Evolutionary conservation across 441 rosid genomes (phyloP), one percentile per base, ranked within the genome.

Genomic region (Croton setiger): DNA sequence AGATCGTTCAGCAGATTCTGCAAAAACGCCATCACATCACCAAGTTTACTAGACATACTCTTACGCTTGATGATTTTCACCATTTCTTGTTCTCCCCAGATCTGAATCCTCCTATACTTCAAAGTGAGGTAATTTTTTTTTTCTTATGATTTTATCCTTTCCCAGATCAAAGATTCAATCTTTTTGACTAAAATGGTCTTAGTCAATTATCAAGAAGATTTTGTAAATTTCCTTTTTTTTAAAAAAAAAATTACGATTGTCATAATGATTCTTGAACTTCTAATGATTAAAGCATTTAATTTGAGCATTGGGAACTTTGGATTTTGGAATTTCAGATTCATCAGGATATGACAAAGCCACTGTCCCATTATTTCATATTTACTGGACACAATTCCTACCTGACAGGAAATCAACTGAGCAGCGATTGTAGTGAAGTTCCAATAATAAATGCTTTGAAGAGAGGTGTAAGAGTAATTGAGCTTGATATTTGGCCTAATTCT

Each of bases 321-420:
- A 45, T 18, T 48, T 17, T 48, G 1, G 18, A n/a, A 14, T 48
- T 48, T 48, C 83, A 93, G 96, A 95, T 86, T 72, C 82, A 88
- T 52, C 93, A 91, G 70, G 95, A 93, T 61, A 93, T 91, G 97
- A 82, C 71, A 66, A 85, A 89, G 66, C 96, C 97, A 18, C 63
- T 93, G 66, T 93, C 95, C 53, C 93, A 93, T 78, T 93, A 93
- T 79, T 93, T 77, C 77, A 87, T 93, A 71, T 88, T 27, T 67
- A 93, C 97, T 8, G 97, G 98, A 44, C 97, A 91, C 76, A 93
- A 93, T 74, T 91, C 98, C 0, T 93, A 93, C 80, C 83, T 93
- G 36, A 93, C 96, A 0, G 96, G 97, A 68, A 93, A 93, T 79
- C 98, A 93, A 69, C 85, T 93, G 15, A 91, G 83, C 49, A 93